Evolutionary conservation across 2,329 filamentous ascomycete genomes (phyloP).

Genomic region (Apiospora pterosperma): DNA sequence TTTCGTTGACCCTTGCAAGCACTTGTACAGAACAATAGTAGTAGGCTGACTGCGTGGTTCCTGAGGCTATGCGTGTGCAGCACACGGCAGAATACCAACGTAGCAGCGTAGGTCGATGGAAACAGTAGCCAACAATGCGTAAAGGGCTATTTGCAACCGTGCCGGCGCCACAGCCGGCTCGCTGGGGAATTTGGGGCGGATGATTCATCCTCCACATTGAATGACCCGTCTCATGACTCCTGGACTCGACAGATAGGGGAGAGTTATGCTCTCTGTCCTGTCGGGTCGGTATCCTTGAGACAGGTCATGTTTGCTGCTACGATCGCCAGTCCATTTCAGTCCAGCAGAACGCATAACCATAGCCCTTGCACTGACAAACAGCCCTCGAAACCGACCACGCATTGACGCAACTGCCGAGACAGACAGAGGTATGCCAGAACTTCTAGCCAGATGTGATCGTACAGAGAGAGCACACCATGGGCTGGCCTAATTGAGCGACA

Average conservation of each 20-base stretch:
- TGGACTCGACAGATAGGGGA: not conserved
- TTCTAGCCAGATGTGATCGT: not conserved
- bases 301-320: slow-evolving; percentile 1
- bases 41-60: not conserved
- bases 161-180: not conserved
- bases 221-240: not conserved
- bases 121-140: not conserved
- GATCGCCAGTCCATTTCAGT: not conserved
- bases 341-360: not conserved
- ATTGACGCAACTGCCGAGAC: not conserved
- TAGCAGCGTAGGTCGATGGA: not conserved
- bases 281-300: slow-evolving; percentile 1
- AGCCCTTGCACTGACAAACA: not conserved
- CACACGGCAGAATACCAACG: not conserved
- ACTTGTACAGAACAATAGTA: not conserved
- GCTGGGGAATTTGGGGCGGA: not conserved
- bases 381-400: not conserved
- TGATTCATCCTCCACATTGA: not conserved
- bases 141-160: not conserved
- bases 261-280: not conserved
- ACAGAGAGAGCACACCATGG: not conserved
- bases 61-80: not conserved
- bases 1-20: not conserved
- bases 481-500: not conserved
- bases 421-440: not conserved